phyloP scores from a whole-genome alignment of 305 asterid species.

The Withania somnifera region DNA sequence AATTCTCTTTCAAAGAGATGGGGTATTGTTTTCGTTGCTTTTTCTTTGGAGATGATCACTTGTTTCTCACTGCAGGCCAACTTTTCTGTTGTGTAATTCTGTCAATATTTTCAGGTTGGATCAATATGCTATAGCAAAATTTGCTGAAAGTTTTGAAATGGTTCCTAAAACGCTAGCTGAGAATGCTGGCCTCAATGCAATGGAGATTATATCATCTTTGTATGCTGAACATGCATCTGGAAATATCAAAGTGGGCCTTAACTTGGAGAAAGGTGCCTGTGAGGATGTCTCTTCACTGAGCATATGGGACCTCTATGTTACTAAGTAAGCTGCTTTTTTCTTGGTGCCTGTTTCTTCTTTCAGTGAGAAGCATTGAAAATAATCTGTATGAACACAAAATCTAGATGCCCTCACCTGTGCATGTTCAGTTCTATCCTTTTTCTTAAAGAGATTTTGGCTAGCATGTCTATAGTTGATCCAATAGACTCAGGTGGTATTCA shows the following conservation, averaged over 20 bases:
- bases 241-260: conserved; percentile 76
- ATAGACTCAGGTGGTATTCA: neutral
- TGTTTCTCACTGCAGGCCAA: neutral
- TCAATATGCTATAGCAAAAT: conserved; percentile 90
- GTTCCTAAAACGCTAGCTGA: conserved; percentile 85
- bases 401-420: neutral
- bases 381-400: neutral
- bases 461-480: neutral
- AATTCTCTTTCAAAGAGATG: conserved; percentile 81
- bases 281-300: conserved; percentile 48
- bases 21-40: conserved; percentile 42
- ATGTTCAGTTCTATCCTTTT: neutral
- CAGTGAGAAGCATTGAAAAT: neutral
- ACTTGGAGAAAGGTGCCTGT: conserved; percentile 78
- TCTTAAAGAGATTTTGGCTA: neutral
- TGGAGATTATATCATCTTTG: conserved; percentile 79
- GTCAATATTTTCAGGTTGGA: conserved; percentile 52
- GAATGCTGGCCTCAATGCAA: conserved; percentile 94
- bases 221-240: conserved; percentile 92
- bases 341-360: neutral
- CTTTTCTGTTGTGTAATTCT: neutral
- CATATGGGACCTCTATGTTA: conserved; percentile 77
- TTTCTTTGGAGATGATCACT: neutral
- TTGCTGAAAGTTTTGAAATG: conserved; percentile 97
- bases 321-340: conserved; percentile 53